Percentiles rank a stretch among this genome's conserved stretches.
Evolutionary conservation across 495 filamentous ascomycete genomes (phyloP).

Genomic region (Penicillium waksmanii): DNA sequence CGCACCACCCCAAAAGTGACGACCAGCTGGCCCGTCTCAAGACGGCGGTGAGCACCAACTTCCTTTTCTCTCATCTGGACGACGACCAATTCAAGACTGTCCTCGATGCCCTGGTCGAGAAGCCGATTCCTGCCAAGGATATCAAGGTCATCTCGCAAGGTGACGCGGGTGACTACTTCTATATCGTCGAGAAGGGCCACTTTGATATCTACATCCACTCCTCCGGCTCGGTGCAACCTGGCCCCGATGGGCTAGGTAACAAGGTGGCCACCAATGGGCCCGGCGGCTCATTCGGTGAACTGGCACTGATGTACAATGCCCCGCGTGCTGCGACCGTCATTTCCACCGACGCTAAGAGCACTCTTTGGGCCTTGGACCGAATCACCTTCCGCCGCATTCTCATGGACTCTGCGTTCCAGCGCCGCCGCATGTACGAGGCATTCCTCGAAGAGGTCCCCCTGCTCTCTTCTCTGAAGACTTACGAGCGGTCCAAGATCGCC

Average conservation of each 20-base stretch:
- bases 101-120: conserved; percentile 89
- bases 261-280: conserved; percentile 82
- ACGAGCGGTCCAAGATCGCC: conserved; percentile 95
- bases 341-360: conserved; percentile 75
- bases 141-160: conserved; percentile 98
- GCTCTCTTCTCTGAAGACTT: conserved; percentile 79
- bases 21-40: conserved; percentile 82
- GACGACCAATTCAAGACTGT: conserved; percentile 88
- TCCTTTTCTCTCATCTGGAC: conserved; percentile 92
- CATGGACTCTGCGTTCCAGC: conserved; percentile 97
- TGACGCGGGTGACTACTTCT: conserved; percentile 96
- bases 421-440: conserved; percentile 93
- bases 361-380: conserved; percentile 91
- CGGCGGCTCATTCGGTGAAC: conserved; percentile 95
- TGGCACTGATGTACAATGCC: conserved; percentile 98
- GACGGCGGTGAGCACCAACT: conserved; percentile 83
- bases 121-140: conserved; percentile 89
- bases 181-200: conserved; percentile 87
- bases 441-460: conserved; percentile 97
- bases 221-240: conserved; percentile 77
- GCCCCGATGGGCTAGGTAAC: conserved; percentile 79
- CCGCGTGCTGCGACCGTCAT: conserved; percentile 96
- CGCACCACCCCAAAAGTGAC: conserved; percentile 75
- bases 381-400: conserved; percentile 97
- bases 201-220: conserved; percentile 93